These are phyloP conservation scores for Penicillium sp. DNA, from an alignment of 2,329 filamentous ascomycete genomes.

Conservation along the genomic window DNA sequence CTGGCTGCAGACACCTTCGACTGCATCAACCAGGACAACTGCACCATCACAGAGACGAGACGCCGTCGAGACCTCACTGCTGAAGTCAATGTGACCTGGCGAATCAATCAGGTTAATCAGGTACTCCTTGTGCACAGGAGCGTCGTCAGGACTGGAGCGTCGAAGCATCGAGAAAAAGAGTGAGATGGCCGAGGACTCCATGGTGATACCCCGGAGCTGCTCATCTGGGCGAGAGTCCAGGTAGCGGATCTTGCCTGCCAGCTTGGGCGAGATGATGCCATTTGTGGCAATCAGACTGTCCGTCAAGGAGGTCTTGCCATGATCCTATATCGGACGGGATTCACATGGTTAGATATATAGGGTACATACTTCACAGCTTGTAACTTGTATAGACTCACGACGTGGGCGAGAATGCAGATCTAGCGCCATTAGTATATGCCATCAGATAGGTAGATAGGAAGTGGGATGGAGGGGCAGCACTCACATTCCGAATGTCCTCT, in stretches of 20 bases:
- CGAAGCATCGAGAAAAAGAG: slow-evolving; percentile 91
- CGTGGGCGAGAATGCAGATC: slow-evolving; percentile 95
- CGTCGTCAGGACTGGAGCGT: slow-evolving; percentile 64
- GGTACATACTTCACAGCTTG: not conserved
- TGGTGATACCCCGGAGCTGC: slow-evolving; percentile 95
- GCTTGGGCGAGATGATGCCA: slow-evolving; percentile 96
- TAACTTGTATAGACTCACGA: slow-evolving; percentile 54
- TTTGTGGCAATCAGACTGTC: slow-evolving; percentile 97
- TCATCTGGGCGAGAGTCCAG: slow-evolving; percentile 95
- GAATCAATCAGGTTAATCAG: slow-evolving; percentile 97
- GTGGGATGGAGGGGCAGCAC: slow-evolving; percentile 40
- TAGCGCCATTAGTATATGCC: slow-evolving; percentile 43
- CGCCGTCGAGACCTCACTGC: slow-evolving; percentile 94
- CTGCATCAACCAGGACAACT: slow-evolving; percentile 89
- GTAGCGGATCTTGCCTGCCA: slow-evolving; percentile 96
- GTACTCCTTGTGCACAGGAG: slow-evolving; percentile 78
- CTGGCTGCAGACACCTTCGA: slow-evolving; percentile 97
- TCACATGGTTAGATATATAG: not conserved
- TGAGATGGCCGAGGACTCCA: slow-evolving; percentile 98
- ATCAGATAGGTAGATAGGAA: not conserved
- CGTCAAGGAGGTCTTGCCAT: slow-evolving; percentile 96
- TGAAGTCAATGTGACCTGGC: slow-evolving; percentile 97
- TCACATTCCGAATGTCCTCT: slow-evolving; percentile 87
- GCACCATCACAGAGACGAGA: slow-evolving; percentile 93
- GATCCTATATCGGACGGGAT: slow-evolving; percentile 58